Percentiles rank a stretch among this genome's conserved stretches.
Conservation (phyloP, 2,329 filamentous ascomycete species). For the Neofusicoccum umdonicola region DNA sequence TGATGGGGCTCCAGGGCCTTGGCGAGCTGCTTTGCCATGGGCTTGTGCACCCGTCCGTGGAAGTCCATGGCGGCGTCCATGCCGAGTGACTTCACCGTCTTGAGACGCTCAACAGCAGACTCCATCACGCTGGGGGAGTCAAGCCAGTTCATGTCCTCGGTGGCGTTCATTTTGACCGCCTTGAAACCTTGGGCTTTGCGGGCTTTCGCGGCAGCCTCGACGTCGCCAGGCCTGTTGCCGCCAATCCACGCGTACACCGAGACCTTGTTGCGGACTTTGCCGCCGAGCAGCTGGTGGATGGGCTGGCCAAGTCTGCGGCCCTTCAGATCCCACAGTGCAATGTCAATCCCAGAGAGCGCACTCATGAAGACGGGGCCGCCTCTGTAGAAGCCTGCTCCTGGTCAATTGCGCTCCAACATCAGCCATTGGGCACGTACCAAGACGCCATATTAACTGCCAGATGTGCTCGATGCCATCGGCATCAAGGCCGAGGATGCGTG, state of each 20-base stretch:
- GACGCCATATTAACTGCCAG: conserved; percentile 71
- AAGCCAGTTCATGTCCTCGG: conserved; percentile 72
- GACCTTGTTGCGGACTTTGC: conserved; percentile 67
- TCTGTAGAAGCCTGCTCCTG: conserved; percentile 62
- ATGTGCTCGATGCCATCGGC: conserved; percentile 78
- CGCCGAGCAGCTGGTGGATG: conserved; percentile 71
- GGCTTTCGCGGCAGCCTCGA: conserved; percentile 60
- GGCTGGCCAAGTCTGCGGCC: conserved; percentile 63
- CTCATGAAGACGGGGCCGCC: conserved; percentile 80
- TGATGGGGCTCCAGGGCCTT: conserved; percentile 63
- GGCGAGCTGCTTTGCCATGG: conserved; percentile 78
- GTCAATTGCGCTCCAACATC: conserved; percentile 27
- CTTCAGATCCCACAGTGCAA: conserved; percentile 78
- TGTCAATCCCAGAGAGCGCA: conserved; percentile 73
- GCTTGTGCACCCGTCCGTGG: conserved; percentile 72
- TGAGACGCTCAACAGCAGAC: conserved; percentile 64
- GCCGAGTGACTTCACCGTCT: conserved; percentile 65
- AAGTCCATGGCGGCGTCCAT: conserved; percentile 76
- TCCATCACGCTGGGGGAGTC: conserved; percentile 67
- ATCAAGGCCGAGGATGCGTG: conserved; percentile 63
- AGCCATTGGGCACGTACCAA: neutral
- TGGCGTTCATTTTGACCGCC: conserved; percentile 76
- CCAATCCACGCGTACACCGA: conserved; percentile 79
- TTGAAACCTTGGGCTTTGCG: conserved; percentile 62
- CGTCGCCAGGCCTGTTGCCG: conserved; percentile 67